A percentile compares a stretch with the other conserved stretches of the same genome.
Evolutionary conservation across 2,329 filamentous ascomycete species (phyloP).

Genomic region (Epichloe festucae): DNA sequence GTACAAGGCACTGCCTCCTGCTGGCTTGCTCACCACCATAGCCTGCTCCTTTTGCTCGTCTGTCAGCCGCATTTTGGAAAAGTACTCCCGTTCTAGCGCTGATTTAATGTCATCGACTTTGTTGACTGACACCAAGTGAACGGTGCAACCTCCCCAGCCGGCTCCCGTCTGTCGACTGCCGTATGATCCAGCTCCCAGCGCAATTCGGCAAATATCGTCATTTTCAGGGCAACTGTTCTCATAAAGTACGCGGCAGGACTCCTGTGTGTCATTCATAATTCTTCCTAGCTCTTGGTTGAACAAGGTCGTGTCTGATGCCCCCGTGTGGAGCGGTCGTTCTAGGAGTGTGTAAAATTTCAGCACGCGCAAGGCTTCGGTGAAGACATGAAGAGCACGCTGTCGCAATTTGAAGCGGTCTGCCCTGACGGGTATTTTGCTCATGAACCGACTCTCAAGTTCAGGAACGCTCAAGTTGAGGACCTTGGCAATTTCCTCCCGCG

Average conservation of each 20-base stretch:
- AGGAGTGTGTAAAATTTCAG: slow-evolving; percentile 71
- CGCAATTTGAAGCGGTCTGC: slow-evolving; percentile 78
- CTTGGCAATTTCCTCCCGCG: slow-evolving; percentile 67
- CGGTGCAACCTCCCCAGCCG: slow-evolving; percentile 92
- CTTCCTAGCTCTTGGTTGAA: slow-evolving; percentile 62
- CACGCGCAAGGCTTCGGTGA: slow-evolving; percentile 77
- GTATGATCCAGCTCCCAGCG: slow-evolving; percentile 63
- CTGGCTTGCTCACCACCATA: slow-evolving; percentile 80
- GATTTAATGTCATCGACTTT: slow-evolving; percentile 67
- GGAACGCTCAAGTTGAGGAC: slow-evolving; percentile 55
- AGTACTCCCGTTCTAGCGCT: slow-evolving; percentile 74
- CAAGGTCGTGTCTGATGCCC: slow-evolving; percentile 36
- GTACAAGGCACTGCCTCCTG: slow-evolving; percentile 53
- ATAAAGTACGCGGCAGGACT: slow-evolving; percentile 74
- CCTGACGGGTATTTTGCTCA: slow-evolving; percentile 78
- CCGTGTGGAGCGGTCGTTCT: slow-evolving; percentile 31
- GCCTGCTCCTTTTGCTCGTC: slow-evolving; percentile 65
- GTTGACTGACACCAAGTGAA: slow-evolving; percentile 78
- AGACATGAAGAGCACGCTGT: slow-evolving; percentile 82
- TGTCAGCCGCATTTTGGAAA: slow-evolving; percentile 50
- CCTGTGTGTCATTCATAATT: slow-evolving; percentile 81
- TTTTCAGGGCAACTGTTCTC: slow-evolving; percentile 88
- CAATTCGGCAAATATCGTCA: slow-evolving; percentile 77
- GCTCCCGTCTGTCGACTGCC: slow-evolving; percentile 83
- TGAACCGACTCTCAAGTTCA: slow-evolving; percentile 65